These are phyloP conservation scores for Ilex paraguariensis DNA, from an alignment of 305 asterid genomes.

Conservation along the genomic window DNA sequence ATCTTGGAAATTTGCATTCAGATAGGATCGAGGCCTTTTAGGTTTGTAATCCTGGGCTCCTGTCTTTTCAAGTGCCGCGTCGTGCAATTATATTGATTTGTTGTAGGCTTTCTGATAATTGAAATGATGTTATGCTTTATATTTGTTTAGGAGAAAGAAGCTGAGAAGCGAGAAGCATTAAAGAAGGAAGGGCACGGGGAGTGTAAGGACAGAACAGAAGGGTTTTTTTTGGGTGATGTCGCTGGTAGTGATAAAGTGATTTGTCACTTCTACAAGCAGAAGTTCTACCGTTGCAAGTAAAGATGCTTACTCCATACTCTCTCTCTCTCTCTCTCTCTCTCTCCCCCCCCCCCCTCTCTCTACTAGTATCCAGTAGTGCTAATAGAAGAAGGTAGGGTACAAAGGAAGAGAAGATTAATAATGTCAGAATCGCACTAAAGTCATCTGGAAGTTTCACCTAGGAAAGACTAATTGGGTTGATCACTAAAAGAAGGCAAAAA, in stretches of 20 bases:
- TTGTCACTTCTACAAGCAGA: constrained; percentile 93
- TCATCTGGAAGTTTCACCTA: too few relatives aligned
- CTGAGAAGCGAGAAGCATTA: constrained; percentile 82
- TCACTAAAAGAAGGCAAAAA: too few relatives aligned
- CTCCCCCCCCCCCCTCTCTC: not conserved
- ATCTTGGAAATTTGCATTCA: constrained; percentile 95
- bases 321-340: not conserved
- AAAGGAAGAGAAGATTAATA: too few relatives aligned
- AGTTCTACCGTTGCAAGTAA: constrained; percentile 99
- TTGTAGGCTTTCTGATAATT: constrained; percentile 9
- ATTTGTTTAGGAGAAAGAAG: constrained; percentile 63
- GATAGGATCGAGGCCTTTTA: constrained; percentile 90
- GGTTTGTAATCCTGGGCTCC: constrained; percentile 37
- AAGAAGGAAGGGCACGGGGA: constrained; percentile 90
- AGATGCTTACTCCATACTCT: constrained; percentile 5
- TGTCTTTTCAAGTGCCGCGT: constrained; percentile 8
- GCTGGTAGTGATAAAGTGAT: constrained; percentile 71
- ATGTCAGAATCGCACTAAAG: too few relatives aligned
- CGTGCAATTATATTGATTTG: constrained; percentile 3
- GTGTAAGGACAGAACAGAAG: constrained; percentile 86
- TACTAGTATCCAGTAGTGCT: too few relatives aligned
- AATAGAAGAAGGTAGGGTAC: too few relatives aligned
- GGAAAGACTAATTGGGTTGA: too few relatives aligned
- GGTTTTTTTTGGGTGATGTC: constrained; percentile 91
- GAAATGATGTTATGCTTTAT: constrained; percentile 1